These are phyloP conservation scores for Acanthamoeba rhysodes DNA, from an alignment of 208 protist genomes.

Conservation along the genomic window DNA sequence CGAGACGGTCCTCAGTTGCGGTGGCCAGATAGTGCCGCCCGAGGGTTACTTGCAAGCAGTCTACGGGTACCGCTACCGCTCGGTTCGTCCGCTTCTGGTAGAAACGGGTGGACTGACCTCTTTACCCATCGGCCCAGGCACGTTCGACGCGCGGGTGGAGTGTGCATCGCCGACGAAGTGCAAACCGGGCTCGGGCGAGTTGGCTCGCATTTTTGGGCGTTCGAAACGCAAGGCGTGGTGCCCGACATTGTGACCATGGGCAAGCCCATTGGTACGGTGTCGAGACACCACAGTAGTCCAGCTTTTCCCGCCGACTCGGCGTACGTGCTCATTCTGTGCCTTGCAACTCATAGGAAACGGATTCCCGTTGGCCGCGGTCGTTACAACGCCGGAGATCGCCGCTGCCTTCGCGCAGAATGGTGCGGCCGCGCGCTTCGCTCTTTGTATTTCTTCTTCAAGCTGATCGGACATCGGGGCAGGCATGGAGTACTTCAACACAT, in stretches of 20 bases:
- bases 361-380: constrained; percentile 67
- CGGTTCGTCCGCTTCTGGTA: too few relatives aligned
- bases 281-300: too few relatives aligned
- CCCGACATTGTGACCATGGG: constrained; percentile 77
- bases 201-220: constrained; percentile 46
- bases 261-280: constrained; percentile 64
- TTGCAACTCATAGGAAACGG: constrained; percentile 33
- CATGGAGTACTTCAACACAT: constrained; percentile 79
- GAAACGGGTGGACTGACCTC: background rate
- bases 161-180: constrained; percentile 79
- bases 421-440: background rate
- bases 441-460: background rate
- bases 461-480: background rate
- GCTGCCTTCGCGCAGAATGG: constrained; percentile 6
- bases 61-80: background rate
- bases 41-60: constrained; percentile 75
- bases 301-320: background rate
- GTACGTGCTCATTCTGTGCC: too few relatives aligned
- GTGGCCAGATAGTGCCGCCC: constrained; percentile 57
- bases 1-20: constrained; percentile 58
- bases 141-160: constrained; percentile 30
- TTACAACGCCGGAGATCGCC: constrained; percentile 56
- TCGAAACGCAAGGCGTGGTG: constrained; percentile 67
- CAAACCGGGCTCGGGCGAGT: constrained; percentile 72
- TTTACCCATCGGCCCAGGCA: background rate